A percentile compares a stretch with the other conserved stretches of the same genome.
phyloP scores from a whole-genome alignment of 148 eudicot genomes.

The Agrostemma githago region DNA sequence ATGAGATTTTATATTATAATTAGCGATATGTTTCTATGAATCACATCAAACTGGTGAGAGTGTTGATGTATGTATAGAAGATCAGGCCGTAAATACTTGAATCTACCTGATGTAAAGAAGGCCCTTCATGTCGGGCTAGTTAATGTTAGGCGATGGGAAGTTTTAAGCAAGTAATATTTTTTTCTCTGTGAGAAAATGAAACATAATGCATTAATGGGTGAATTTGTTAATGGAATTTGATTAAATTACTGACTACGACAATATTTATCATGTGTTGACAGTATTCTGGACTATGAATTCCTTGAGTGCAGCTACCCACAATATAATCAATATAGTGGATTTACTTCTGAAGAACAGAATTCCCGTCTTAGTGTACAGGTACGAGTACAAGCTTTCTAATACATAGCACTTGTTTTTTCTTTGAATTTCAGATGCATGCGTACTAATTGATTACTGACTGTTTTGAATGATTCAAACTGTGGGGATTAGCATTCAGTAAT shows the following conservation, averaged over 20 bases:
- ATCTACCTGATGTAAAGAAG: constrained; percentile 64
- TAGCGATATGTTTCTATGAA: neutral
- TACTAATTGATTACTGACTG: neutral
- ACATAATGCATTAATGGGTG: neutral
- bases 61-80: constrained; percentile 90
- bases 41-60: constrained; percentile 57
- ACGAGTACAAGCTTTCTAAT: neutral
- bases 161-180: constrained; percentile 67
- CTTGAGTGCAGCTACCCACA: constrained; percentile 88
- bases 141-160: constrained; percentile 69
- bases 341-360: constrained; percentile 58
- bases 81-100: constrained; percentile 74
- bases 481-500: constrained; percentile 92
- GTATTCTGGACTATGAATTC: constrained; percentile 73
- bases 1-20: neutral
- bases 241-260: neutral
- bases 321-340: constrained; percentile 55
- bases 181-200: neutral
- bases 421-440: neutral
- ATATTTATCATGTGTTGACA: constrained; percentile 23
- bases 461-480: constrained; percentile 29
- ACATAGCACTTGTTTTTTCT: no score
- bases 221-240: neutral
- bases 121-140: constrained; percentile 87
- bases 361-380: constrained; percentile 94